These are phyloP conservation scores for Quercus aquifolioides DNA, from an alignment of 306 rosid species.

Conservation along the genomic window DNA sequence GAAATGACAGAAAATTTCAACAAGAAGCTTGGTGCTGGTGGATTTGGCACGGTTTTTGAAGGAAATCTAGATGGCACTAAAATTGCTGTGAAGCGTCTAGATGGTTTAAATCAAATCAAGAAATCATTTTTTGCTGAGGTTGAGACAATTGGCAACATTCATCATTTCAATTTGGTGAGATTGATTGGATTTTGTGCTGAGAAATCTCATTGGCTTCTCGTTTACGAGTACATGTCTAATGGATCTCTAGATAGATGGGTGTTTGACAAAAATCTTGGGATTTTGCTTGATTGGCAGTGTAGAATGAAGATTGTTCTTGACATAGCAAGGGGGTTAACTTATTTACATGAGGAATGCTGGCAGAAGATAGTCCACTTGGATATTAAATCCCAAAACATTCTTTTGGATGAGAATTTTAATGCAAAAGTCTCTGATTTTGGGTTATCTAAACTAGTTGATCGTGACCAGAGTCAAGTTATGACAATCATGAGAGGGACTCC, in stretches of 20 bases:
- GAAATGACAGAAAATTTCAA: not conserved
- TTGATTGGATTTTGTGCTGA: not conserved
- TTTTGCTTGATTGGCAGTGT: conserved; percentile 2
- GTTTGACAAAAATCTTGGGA: not conserved
- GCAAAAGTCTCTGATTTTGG: conserved; percentile 5
- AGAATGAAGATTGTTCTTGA: conserved; percentile 9
- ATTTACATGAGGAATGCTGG: not conserved
- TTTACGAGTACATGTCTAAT: not conserved
- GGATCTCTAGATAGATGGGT: not conserved
- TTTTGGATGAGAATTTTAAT: not conserved
- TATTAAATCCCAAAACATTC: not conserved
- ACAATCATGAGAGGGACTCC: not conserved
- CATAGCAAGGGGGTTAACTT: not conserved
- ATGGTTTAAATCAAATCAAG: not conserved
- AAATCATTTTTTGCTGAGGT: not conserved
- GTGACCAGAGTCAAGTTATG: not conserved
- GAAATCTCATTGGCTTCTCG: not conserved
- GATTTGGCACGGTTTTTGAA: conserved; percentile 3
- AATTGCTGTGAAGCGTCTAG: not conserved
- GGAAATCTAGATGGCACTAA: not conserved
- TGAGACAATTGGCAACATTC: not conserved
- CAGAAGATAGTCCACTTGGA: not conserved
- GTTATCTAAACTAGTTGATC: not conserved
- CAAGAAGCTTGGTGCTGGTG: not conserved
- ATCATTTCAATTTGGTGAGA: not conserved